phyloP scores from a whole-genome alignment of 192 early-diverging fungal species.

The Entomortierella beljakovae region DNA sequence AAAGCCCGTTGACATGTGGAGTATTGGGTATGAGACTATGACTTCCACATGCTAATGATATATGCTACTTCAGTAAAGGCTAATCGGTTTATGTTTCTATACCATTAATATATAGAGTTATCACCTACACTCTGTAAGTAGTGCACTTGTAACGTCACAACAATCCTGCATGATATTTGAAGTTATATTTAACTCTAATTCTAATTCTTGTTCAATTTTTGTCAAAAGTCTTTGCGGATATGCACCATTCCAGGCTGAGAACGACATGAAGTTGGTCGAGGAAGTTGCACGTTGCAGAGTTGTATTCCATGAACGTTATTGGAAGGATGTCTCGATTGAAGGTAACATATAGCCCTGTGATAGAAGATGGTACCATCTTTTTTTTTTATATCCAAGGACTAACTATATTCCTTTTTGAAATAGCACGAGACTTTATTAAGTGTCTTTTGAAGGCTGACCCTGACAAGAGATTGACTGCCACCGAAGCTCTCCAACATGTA shows the following conservation, averaged over 20 bases:
- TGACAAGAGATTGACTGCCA: constrained; percentile 77
- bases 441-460: constrained; percentile 76
- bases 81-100: not conserved
- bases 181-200: not conserved
- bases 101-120: constrained; percentile 66
- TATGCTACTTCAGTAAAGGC: too few species aligned
- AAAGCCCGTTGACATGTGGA: constrained; percentile 95
- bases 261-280: constrained; percentile 63
- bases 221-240: constrained; percentile 77
- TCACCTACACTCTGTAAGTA: constrained; percentile 86
- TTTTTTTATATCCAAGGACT: too few species aligned
- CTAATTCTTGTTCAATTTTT: constrained; percentile 6
- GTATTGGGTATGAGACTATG: constrained; percentile 67
- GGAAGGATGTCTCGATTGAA: constrained; percentile 86
- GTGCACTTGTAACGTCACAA: not conserved
- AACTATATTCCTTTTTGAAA: not conserved
- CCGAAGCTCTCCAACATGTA: constrained; percentile 84
- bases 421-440: constrained; percentile 86
- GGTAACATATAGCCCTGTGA: too few species aligned
- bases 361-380: too few species aligned
- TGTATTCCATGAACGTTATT: constrained; percentile 79
- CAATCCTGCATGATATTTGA: too few species aligned
- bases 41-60: not conserved
- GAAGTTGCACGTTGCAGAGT: constrained; percentile 74
- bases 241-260: constrained; percentile 78